A percentile compares a stretch with the other conserved stretches of the same genome.
phyloP scores from a whole-genome alignment of 768 basidiomycete genomes.

The Lentinula boryana region DNA sequence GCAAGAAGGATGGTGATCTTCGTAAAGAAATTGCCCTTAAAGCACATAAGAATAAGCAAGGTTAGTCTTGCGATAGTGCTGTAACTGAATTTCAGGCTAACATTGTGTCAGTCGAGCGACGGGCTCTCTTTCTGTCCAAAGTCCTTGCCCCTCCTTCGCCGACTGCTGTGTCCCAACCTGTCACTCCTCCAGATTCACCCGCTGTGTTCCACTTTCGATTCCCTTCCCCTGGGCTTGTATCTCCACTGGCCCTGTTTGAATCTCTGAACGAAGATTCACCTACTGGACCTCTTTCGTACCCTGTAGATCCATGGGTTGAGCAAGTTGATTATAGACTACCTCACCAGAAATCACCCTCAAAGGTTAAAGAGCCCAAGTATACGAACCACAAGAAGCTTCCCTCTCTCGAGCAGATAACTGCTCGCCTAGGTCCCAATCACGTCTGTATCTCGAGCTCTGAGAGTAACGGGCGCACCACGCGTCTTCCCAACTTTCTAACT shows the following conservation, averaged over 20 bases:
- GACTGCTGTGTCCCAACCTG: constrained; percentile 48
- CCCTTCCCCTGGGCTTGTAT: constrained; percentile 61
- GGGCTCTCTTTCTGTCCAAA: constrained; percentile 71
- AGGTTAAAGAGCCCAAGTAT: constrained; percentile 7
- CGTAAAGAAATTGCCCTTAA: constrained; percentile 72
- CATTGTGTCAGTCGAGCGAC: constrained; percentile 53
- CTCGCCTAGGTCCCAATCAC: constrained; percentile 43
- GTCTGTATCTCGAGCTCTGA: constrained; percentile 18
- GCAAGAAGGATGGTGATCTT: constrained; percentile 50
- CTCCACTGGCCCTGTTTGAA: constrained; percentile 57
- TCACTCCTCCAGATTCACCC: constrained; percentile 67
- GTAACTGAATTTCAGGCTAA: constrained; percentile 1
- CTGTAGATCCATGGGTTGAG: constrained; percentile 52
- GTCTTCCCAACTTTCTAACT: constrained; percentile 28
- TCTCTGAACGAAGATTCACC: constrained; percentile 31
- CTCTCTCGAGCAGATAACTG: constrained; percentile 73
- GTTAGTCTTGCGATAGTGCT: constrained; percentile 33
- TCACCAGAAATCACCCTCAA: constrained; percentile 13
- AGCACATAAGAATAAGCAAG: constrained; percentile 67
- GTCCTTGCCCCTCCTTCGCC: constrained; percentile 62
- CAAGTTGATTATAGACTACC: constrained; percentile 56
- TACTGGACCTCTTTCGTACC: constrained; percentile 16
- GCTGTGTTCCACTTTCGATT: constrained; percentile 63
- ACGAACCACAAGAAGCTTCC: constrained; percentile 33
- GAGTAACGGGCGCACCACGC: constrained; percentile 16